These are phyloP conservation scores for Lotmaria passim DNA, from an alignment of 208 protist species.

Conservation along the genomic window DNA sequence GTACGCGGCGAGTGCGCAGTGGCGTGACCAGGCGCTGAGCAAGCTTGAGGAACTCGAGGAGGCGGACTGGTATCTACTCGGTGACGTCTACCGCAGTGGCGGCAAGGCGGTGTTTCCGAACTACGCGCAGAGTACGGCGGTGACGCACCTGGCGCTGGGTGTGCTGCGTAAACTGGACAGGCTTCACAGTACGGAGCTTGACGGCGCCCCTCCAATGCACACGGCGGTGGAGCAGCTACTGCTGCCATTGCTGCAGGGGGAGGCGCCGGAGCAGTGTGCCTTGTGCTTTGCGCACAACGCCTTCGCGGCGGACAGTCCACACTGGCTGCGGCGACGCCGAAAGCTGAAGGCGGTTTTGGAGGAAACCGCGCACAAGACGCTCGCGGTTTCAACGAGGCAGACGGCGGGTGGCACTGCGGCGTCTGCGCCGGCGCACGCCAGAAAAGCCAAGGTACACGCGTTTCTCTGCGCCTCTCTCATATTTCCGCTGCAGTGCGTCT, in stretches of 20 bases:
- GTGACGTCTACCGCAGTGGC: conserved; percentile 47
- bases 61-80: conserved; percentile 74
- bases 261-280: conserved; percentile 30
- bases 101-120: conserved; percentile 74
- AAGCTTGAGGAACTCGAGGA: conserved; percentile 68
- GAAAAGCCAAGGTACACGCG: conserved; percentile 1
- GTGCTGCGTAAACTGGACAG: conserved; percentile 64
- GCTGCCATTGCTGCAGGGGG: conserved; percentile 33
- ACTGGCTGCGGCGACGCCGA: conserved; percentile 30
- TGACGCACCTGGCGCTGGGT: conserved; percentile 46
- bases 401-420: neutral
- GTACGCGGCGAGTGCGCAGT: conserved; percentile 85
- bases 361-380: neutral
- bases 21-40: conserved; percentile 77
- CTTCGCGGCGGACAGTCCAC: conserved; percentile 23
- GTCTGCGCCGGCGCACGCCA: no score
- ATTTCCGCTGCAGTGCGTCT: conserved; percentile 82
- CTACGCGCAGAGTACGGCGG: conserved; percentile 43
- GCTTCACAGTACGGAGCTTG: conserved; percentile 35
- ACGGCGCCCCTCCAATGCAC: conserved; percentile 25
- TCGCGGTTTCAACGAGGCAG: neutral
- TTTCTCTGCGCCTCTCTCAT: conserved; percentile 60
- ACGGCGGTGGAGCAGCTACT: conserved; percentile 18
- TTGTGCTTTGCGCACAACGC: conserved; percentile 19
- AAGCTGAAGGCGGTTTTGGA: conserved; percentile 26